A percentile compares a stretch with the other conserved stretches of the same genome.
Evolutionary conservation across 805 yeast species (phyloP).

Genomic region (Myxozyma neglecta): DNA sequence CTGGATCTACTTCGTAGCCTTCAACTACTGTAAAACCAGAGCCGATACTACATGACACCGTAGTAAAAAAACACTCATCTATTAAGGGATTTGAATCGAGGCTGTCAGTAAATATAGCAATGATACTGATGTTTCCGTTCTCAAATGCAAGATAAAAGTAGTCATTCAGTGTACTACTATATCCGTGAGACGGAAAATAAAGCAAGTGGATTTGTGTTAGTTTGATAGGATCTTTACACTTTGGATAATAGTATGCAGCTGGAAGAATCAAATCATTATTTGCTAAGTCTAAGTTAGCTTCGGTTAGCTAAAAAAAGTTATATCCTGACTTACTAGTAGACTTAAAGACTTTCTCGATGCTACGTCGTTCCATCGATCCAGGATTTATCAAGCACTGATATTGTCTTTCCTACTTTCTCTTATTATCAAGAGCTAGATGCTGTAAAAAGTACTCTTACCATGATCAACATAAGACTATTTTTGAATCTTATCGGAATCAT

Average conservation of each 20-base stretch:
- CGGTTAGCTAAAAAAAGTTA: background rate
- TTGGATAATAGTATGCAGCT: slow-evolving; percentile 5
- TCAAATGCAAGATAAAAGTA: slow-evolving; percentile 25
- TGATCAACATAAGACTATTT: slow-evolving; percentile 10
- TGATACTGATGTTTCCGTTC: slow-evolving; percentile 15
- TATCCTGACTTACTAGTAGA: no score
- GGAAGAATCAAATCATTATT: background rate
- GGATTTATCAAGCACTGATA: background rate
- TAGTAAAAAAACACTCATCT: background rate
- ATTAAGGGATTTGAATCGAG: background rate
- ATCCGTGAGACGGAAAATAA: background rate
- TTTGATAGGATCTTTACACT: background rate
- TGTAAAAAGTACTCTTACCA: background rate
- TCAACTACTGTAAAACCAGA: slow-evolving; percentile 18
- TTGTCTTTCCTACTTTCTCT: background rate
- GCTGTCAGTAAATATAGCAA: background rate
- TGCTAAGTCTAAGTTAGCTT: background rate
- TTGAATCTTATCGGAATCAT: slow-evolving; percentile 13
- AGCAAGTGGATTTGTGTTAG: background rate
- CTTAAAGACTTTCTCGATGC: no score
- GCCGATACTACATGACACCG: slow-evolving; percentile 8
- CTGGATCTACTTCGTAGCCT: background rate
- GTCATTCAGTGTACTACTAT: background rate
- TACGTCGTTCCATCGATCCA: background rate
- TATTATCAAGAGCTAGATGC: background rate